Evolutionary conservation across 148 eudicot species (phyloP), one percentile per base, ranked within the genome.

Genomic region (Drosera capensis): DNA sequence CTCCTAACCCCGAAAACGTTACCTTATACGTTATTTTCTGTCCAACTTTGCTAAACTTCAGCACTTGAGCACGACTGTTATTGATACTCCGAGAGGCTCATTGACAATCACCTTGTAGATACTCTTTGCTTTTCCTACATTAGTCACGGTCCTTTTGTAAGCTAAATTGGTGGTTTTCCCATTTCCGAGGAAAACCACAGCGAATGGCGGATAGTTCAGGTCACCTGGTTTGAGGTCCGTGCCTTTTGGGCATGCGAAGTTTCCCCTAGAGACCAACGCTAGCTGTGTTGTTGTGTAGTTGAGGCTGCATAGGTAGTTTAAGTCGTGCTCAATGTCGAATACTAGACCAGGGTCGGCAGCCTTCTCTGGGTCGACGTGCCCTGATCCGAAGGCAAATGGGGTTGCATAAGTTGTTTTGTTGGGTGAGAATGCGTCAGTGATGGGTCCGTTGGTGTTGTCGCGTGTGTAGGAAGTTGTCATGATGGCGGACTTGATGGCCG

Each of bases 401-500:
- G 31, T 9, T 28, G 31, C 31, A 28, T 28, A n/a, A 9, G 31
- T 28, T 28, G 9, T 3, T 28, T 28, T 28, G 9, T 28, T 28
- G 4, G 31, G 31, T 28, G 31, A 28, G 4, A 28, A 28, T 28
- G 4, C 9, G 31, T 28, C n/a, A n/a, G n/a, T n/a, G n/a, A n/a
- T n/a, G n/a, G n/a, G n/a, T n/a, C n/a, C n/a, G n/a, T n/a, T n/a
- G n/a, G n/a, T 36, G 29, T 60, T 68, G 67, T 77, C 74, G 6
- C 46, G 61, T 8, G 54, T 63, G 34, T 74, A 71, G 25, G 92
- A 58, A 28, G 81, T 49, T 39, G 92, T 81, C 92, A 81, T 77
- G 14, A 81, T 21, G 20, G 92, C 92, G 5, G 92, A 81, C 42
- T 81, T 81, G 0, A 81, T 67, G 1, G 78, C 81, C 11, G 80